A percentile compares a stretch with the other conserved stretches of the same genome.
These are phyloP conservation scores for Lentithecium fluviatile DNA, from an alignment of 495 filamentous ascomycete genomes.

Conservation along the genomic window DNA sequence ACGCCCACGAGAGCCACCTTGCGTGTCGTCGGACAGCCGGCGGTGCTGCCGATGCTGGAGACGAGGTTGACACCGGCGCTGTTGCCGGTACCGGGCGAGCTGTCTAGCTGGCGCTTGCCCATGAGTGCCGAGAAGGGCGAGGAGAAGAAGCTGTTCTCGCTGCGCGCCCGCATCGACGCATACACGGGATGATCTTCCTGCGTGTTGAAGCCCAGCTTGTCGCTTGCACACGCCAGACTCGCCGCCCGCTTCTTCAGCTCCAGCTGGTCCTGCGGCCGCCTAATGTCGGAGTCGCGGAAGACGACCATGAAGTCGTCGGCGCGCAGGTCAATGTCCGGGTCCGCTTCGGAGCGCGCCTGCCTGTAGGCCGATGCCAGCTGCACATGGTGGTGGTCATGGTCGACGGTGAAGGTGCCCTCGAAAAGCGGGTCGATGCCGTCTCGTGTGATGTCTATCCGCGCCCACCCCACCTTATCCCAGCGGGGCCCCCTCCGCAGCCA, in stretches of 20 bases:
- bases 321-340: slow-evolving; percentile 60
- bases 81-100: slow-evolving; percentile 63
- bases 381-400: slow-evolving; percentile 82
- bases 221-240: slow-evolving; percentile 56
- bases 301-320: slow-evolving; percentile 83
- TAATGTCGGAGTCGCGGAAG: slow-evolving; percentile 86
- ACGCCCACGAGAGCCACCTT: slow-evolving; percentile 91
- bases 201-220: slow-evolving; percentile 69
- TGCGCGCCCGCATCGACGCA: slow-evolving; percentile 51
- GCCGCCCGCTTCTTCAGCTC: slow-evolving; percentile 51
- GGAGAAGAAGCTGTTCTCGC: slow-evolving; percentile 52
- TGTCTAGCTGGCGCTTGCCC: slow-evolving; percentile 56
- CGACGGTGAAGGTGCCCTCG: slow-evolving; percentile 82
- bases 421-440: slow-evolving; percentile 83
- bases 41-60: slow-evolving; percentile 73
- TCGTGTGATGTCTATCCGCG: slow-evolving; percentile 69
- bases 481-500: slow-evolving; percentile 63
- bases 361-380: slow-evolving; percentile 73
- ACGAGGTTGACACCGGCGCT: slow-evolving; percentile 79
- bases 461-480: slow-evolving; percentile 85
- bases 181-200: slow-evolving; percentile 67
- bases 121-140: slow-evolving; percentile 58
- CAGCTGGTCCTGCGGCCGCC: slow-evolving; percentile 40
- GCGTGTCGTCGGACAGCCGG: slow-evolving; percentile 80
- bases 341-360: slow-evolving; percentile 68